phyloP scores from a whole-genome alignment of 352 stramenopile species.

The Phytophthora aleatoria region DNA sequence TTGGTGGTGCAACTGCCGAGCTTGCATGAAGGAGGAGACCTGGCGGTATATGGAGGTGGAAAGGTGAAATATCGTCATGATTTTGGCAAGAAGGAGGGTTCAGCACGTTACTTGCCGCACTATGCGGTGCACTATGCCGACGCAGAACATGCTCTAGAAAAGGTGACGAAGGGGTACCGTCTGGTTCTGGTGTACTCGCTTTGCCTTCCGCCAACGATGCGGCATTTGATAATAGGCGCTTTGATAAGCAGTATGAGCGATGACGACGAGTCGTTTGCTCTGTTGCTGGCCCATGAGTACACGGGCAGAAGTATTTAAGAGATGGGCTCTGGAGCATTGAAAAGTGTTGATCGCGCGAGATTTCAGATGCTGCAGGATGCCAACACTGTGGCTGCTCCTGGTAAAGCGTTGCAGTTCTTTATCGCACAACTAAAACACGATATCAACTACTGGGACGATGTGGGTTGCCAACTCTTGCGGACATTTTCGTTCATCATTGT shows the following conservation, averaged over 20 bases:
- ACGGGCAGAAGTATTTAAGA: slow-evolving; percentile 8
- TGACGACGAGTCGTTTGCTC: slow-evolving; percentile 9
- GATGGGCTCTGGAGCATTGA: slow-evolving; percentile 12
- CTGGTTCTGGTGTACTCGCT: not conserved
- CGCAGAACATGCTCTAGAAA: slow-evolving; percentile 12
- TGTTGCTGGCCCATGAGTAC: slow-evolving; percentile 28
- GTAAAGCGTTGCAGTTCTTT: slow-evolving; percentile 9
- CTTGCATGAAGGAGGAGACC: slow-evolving; percentile 21
- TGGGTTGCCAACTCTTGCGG: slow-evolving; percentile 10
- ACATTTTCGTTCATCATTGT: slow-evolving; percentile 12
- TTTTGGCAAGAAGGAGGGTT: slow-evolving; percentile 16
- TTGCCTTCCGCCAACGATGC: not conserved
- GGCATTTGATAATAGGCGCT: slow-evolving; percentile 3
- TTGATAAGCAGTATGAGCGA: not conserved
- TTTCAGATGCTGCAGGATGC: slow-evolving; percentile 18
- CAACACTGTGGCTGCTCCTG: slow-evolving; percentile 6
- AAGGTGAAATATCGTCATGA: slow-evolving; percentile 17
- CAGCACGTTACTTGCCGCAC: slow-evolving; percentile 1
- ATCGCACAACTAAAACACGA: slow-evolving; percentile 15
- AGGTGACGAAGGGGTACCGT: slow-evolving; percentile 17
- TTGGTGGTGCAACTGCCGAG: slow-evolving; percentile 42
- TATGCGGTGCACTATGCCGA: slow-evolving; percentile 27
- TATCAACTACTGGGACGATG: slow-evolving; percentile 6
- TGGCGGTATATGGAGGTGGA: slow-evolving; percentile 19
- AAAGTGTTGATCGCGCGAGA: slow-evolving; percentile 12